Conservation (phyloP, 2,329 filamentous ascomycete species). For the Neurospora sp. region DNA sequence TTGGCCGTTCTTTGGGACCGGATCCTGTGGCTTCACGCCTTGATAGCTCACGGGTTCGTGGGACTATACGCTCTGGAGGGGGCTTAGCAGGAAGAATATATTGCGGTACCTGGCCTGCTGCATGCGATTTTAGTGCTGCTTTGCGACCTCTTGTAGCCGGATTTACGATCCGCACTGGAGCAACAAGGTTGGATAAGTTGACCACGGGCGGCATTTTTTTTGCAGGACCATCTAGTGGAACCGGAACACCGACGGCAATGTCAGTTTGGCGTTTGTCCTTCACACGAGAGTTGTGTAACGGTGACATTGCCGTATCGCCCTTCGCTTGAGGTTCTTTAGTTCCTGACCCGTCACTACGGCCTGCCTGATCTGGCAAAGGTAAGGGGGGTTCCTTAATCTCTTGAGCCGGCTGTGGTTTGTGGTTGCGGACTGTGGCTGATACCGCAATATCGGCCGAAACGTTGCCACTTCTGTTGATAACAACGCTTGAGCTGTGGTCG, state of each 20-base stretch:
- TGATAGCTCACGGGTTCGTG: conserved; percentile 6
- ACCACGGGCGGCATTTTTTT: background rate
- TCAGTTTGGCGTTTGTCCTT: background rate
- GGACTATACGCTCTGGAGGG: conserved; percentile 5
- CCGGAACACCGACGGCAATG: background rate
- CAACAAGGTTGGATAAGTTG: background rate
- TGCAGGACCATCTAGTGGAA: background rate
- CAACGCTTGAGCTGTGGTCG: background rate
- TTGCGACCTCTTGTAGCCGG: conserved; percentile 44
- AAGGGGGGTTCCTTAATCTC: background rate
- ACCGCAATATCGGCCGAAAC: background rate
- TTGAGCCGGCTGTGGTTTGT: background rate
- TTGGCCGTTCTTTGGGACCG: conserved; percentile 13
- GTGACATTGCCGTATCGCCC: background rate
- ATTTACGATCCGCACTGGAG: conserved; percentile 25
- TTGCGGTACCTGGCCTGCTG: conserved; percentile 37
- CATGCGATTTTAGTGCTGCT: conserved; percentile 40
- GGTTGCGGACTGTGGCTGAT: background rate
- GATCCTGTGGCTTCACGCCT: conserved; percentile 3
- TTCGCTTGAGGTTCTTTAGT: background rate
- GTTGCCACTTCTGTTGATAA: background rate
- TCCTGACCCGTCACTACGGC: background rate
- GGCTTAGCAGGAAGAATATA: conserved; percentile 29
- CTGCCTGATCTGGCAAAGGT: background rate
- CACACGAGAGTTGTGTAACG: background rate